A percentile compares a stretch with the other conserved stretches of the same genome.
Conservation (phyloP, 192 early-diverging fungal genomes). For the Coemansia guatemalensis region DNA sequence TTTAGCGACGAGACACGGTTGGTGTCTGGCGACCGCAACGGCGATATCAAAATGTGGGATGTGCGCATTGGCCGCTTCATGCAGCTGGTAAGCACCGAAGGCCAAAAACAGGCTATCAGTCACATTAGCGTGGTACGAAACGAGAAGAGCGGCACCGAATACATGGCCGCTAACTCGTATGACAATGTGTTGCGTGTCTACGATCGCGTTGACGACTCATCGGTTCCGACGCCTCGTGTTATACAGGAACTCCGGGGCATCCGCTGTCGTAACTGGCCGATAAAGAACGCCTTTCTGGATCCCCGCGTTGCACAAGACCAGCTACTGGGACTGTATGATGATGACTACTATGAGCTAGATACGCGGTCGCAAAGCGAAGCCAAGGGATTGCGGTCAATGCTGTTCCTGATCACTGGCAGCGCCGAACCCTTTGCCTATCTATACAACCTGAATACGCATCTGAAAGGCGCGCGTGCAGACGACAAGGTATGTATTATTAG, state of each 20-base stretch:
- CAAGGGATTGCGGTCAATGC: constrained; percentile 42
- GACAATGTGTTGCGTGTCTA: constrained; percentile 94
- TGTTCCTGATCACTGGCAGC: constrained; percentile 64
- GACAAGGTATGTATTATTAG: constrained; percentile 43
- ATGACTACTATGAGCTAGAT: constrained; percentile 53
- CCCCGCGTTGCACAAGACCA: constrained; percentile 44
- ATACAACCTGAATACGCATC: constrained; percentile 52
- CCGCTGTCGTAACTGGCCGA: constrained; percentile 95
- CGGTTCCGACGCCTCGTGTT: constrained; percentile 64
- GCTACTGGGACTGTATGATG: constrained; percentile 48
- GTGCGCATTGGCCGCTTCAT: constrained; percentile 65
- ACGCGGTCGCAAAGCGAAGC: constrained; percentile 51
- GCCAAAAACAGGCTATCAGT: constrained; percentile 41
- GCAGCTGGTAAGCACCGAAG: constrained; percentile 36
- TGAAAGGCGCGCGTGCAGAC: constrained; percentile 38
- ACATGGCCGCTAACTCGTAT: constrained; percentile 89
- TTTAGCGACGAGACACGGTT: constrained; percentile 52
- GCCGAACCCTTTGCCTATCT: constrained; percentile 70
- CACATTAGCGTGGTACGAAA: constrained; percentile 49
- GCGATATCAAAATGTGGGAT: constrained; percentile 89
- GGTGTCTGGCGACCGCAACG: constrained; percentile 51
- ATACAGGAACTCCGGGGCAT: constrained; percentile 86
- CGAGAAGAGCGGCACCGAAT: constrained; percentile 61
- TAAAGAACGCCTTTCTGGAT: constrained; percentile 80
- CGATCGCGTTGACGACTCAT: constrained; percentile 82